Evolutionary conservation across 305 asterid genomes (phyloP).

Genomic region (Fraxinus ornus): DNA sequence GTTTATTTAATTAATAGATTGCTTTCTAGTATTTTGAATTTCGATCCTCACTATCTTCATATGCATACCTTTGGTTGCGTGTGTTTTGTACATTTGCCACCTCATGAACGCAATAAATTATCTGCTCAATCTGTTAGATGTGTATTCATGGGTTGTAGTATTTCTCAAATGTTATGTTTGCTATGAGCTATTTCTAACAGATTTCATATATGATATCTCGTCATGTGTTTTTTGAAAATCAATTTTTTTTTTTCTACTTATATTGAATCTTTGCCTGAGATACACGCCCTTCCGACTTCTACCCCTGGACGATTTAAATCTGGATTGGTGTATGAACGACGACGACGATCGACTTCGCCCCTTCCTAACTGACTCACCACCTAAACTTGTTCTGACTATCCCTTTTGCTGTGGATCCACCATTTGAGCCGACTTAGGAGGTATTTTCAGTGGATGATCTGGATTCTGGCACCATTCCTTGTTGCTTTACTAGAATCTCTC

Average conservation of each 20-base stretch:
- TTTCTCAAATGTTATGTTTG: background rate
- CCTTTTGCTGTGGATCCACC: background rate
- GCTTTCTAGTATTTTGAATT: background rate
- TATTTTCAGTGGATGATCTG: background rate
- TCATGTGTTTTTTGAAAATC: background rate
- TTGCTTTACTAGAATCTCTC: background rate
- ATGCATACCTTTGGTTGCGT: background rate
- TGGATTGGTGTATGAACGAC: background rate
- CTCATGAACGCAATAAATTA: background rate
- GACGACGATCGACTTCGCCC: background rate
- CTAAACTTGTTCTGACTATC: background rate
- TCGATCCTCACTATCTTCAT: background rate
- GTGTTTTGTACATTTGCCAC: background rate
- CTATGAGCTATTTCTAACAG: background rate
- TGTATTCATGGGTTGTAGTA: background rate
- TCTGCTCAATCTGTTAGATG: background rate
- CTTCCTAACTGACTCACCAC: background rate
- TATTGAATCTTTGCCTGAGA: background rate
- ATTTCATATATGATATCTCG: background rate
- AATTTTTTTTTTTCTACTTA: background rate
- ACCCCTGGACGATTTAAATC: background rate
- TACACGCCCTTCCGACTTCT: background rate
- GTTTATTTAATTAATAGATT: background rate
- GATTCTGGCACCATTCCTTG: background rate
- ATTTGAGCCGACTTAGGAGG: background rate